Base-by-base conservation (phyloP, 352 stramenopile genomes). In the Phytophthora hybrid region DNA sequence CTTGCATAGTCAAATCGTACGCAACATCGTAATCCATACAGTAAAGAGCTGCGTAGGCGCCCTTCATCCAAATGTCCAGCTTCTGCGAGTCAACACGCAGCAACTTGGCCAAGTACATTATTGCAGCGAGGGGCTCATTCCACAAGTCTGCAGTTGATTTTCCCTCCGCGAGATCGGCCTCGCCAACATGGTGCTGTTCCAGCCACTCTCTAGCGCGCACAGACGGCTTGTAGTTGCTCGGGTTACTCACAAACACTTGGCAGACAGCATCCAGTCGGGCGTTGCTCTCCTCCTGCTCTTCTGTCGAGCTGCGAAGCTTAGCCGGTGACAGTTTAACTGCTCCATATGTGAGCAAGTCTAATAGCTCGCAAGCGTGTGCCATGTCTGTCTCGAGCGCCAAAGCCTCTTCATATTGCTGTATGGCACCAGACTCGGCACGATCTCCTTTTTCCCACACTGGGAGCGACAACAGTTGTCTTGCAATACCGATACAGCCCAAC, bases 1-100 rank as follows among this genome's bases (percentile, higher is more conserved):
- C 69, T 62, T 83, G 63, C 37, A 76, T 81, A 1, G 81, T 87
- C 34, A 94, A 64, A 11, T 74, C 62, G 32, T 85, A 81, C 14
- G 85, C 82, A 54, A 87, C 79, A 37, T 92, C 84, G 21, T 84
- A 93, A 65, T 94, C 85, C 37, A 79, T 76, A 39, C 84, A 92
- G 37, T 93, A 92, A 1, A 94, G 63, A 3, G 87, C 84, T 5
- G 87, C 81, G 61, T 93, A 91, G 6, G 85, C 82, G 10, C 83
- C 84, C 72, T 92, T 90, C 71, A 92, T 81, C 71, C 77, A 66
- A 44, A 93, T 90, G 47, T 82, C 71, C 23, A 84, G 61, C 46
- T 80, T 80, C 16, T 76, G 49, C 11, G 70, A 63, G 37, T 80
- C 72, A 11, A 92, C 74, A 34, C 72, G 80, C 19, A 93, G 72